phyloP scores from a whole-genome alignment of 2,329 filamentous ascomycete genomes.

The Fusarium sp. region DNA sequence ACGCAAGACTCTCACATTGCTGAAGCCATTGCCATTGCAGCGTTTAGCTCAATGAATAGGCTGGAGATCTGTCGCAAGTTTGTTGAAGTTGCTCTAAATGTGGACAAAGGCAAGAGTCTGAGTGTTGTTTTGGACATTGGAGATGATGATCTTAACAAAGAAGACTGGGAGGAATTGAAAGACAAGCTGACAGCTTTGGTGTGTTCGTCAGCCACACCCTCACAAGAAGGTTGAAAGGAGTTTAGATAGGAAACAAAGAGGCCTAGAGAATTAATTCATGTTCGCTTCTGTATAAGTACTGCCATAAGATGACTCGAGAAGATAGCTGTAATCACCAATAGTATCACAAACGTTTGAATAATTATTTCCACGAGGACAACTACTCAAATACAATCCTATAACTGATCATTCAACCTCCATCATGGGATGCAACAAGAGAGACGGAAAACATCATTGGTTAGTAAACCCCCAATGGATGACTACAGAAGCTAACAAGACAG shows the following conservation, averaged over 20 bases:
- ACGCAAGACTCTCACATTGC: neutral
- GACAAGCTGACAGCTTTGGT: neutral
- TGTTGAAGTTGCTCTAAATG: neutral
- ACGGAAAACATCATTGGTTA: neutral
- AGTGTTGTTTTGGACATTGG: neutral
- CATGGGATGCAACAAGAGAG: neutral
- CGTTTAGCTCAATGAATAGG: neutral
- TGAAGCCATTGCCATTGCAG: neutral
- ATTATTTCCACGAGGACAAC: rapidly evolving
- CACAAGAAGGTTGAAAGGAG: neutral
- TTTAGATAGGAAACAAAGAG: neutral
- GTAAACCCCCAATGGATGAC: rapidly evolving
- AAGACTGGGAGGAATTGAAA: rapidly evolving
- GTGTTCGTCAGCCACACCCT: rapidly evolving
- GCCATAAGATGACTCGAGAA: rapidly evolving
- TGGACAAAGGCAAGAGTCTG: neutral
- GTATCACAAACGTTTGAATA: neutral
- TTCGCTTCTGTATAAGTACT: neutral
- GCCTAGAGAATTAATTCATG: neutral
- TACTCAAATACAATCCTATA: neutral
- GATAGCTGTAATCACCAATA: neutral
- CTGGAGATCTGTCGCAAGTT: neutral
- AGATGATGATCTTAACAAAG: neutral
- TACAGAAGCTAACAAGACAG: neutral
- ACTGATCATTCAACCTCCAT: rapidly evolving